Evolutionary conservation across 1,284 basidiomycete species (phyloP), one percentile per base, ranked within the genome.

Genomic region (Omphalotus olearius): DNA sequence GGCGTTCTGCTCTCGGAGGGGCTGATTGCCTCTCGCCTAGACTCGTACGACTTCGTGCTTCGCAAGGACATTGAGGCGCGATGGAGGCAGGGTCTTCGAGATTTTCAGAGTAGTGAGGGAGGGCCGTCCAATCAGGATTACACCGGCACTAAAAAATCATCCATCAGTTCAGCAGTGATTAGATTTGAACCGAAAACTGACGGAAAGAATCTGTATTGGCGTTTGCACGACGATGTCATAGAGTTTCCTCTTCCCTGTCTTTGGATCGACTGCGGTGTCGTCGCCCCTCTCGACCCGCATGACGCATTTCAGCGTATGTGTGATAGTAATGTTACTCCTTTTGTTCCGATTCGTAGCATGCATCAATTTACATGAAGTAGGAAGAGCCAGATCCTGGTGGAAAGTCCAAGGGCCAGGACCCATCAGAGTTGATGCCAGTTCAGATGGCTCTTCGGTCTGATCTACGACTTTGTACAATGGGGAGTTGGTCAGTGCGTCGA

Each of bases 201-300:
- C 90, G 6, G 89, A 90, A 48, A 92, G 76, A 51, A 93, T 82
- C 51, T 86, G 81, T 25, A 94, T 75, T 0, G 91, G 91, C 0
- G 82, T 82, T 62, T 92, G 90, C 51, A 98, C 85, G 46, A 94
- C 86, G 60, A 98, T 93, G 68, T 98, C 95, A 68, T 90, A 94
- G 62, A 89, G 68, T 67, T 92, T 93, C 56, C 82, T 76, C 64
- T 80, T 86, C 38, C 87, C 79, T 3, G 74, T 82, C 65, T 83
- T 85, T 13, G 78, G 60, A 60, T 92, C 90, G 6, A 88, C 6
- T n/a, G 20, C 25, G 23, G 69, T 57, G 59, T 85, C 83, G 60
- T 91, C 88, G 1, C 88, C 90, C 37, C 86, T 78, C 68, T 95
- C 89, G 13, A 98, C 88, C 14, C 94, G 78, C 58, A 98, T 82